Base-by-base conservation (phyloP, 192 early-diverging fungal genomes). In the Backusella westeae region DNA sequence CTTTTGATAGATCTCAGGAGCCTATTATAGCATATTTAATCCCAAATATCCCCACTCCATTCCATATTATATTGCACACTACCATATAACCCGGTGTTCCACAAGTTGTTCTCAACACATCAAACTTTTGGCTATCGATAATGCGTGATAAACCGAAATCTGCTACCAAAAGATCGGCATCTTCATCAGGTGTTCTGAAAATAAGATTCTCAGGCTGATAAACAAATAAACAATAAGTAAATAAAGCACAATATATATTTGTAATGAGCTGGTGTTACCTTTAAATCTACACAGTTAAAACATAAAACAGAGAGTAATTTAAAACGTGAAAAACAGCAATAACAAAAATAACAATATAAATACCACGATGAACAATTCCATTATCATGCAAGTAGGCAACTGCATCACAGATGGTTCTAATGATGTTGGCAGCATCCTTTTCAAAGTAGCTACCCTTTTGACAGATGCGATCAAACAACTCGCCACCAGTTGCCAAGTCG, bases 391-490 rank as follows among this genome's bases (percentile, higher is more conserved):
- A 80, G 73, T 92, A 96, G 9, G 84, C 82, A n/a, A 98, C 90
- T 15, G 94, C 96, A 34, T 89, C 87, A 39, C 93, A 84, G 53
- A 99, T 89, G 46, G 90, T 92, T 34, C 85, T 83, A 39, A 98
- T 88, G 53, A 98, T 89, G 42, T 88, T 72, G 8, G 93, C 92
- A 3, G 95, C 96, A 74, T 97, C 95, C 4, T 82, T 72, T 81
- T 99, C 98, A 74, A 85, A 87, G 67, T 93, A 93, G 70, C 73
- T 89, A 65, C 80, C 90, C 84, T 89, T 88, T 66, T 81, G 86
- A 77, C 81, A 89, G 69, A 99, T 93, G 38, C 93, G 86, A 76
- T 98, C 94, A 81, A 98, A 98, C 34, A 99, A 83, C 83, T 99
- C 98, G 29, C 97, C 97, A 38, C 98, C 98, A 6, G 87, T 88